Percentiles rank a stretch among this genome's conserved stretches.
phyloP scores from a whole-genome alignment of 148 eudicot species.

The Linanthus parryae region DNA sequence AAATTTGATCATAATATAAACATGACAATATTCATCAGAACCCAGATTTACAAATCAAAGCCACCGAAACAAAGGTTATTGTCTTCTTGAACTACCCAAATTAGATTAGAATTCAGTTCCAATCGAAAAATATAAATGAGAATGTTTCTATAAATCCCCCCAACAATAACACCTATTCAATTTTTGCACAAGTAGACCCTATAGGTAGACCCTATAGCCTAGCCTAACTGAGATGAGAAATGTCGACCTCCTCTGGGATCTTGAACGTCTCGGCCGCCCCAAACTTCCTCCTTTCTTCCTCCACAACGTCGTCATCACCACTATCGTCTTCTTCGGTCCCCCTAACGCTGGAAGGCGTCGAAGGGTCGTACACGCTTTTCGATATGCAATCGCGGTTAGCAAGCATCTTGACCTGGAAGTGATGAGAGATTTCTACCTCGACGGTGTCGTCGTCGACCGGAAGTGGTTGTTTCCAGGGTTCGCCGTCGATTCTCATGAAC shows the following conservation, averaged over 20 bases:
- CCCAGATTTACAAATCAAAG: too few relatives aligned
- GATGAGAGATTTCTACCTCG: conserved; percentile 74
- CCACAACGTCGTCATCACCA: conserved; percentile 43
- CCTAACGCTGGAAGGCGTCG: conserved; percentile 10
- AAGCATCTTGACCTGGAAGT: conserved; percentile 82
- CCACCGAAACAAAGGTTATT: too few relatives aligned
- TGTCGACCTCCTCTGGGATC: conserved; percentile 69
- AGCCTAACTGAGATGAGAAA: conserved; percentile 58
- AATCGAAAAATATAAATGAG: too few relatives aligned
- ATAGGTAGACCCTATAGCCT: too few relatives aligned
- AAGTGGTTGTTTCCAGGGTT: conserved; percentile 97
- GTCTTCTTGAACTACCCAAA: too few relatives aligned
- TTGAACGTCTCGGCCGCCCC: conserved; percentile 89
- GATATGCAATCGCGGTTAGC: conserved; percentile 48
- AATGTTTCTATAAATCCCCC: too few relatives aligned
- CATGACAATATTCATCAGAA: too few relatives aligned
- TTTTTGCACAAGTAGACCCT: too few relatives aligned
- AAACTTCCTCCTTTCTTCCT: conserved; percentile 73
- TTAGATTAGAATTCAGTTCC: too few relatives aligned
- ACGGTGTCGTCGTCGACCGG: conserved; percentile 74
- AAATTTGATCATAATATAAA: too few relatives aligned
- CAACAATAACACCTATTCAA: too few relatives aligned
- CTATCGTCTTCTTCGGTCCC: conserved; percentile 27
- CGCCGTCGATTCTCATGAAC: conserved; percentile 94
- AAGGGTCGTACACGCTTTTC: conserved; percentile 48